Evolutionary conservation across 2,329 filamentous ascomycete species (phyloP).

Genomic region (Uncinocarpus reesii): DNA sequence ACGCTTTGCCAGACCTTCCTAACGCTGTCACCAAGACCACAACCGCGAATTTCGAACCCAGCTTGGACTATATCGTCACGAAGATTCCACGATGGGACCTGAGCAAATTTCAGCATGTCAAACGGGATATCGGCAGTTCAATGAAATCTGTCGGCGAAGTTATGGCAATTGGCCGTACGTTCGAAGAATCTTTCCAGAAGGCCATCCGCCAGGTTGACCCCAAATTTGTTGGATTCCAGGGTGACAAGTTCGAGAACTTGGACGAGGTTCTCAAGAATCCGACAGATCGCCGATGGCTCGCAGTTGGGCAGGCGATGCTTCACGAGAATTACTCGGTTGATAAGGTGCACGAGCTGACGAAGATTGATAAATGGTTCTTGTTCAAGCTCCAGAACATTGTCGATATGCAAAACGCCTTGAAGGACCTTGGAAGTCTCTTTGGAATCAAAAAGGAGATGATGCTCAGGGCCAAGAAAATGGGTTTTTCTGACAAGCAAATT

Average conservation of each 20-base stretch:
- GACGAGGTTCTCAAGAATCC: constrained; percentile 85
- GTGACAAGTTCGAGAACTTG: constrained; percentile 84
- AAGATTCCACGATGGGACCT: constrained; percentile 99
- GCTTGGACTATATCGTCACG: constrained; percentile 92
- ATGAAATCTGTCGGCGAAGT: constrained; percentile 99
- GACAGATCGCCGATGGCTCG: constrained; percentile 92
- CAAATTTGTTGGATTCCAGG: constrained; percentile 83
- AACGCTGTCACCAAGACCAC: constrained; percentile 98
- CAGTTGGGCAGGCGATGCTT: constrained; percentile 94
- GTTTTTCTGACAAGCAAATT: constrained; percentile 96
- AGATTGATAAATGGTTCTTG: constrained; percentile 99
- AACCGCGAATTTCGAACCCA: constrained; percentile 96
- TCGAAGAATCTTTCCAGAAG: constrained; percentile 98
- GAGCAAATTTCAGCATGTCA: constrained; percentile 97
- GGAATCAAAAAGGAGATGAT: constrained; percentile 81
- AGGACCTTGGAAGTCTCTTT: constrained; percentile 71
- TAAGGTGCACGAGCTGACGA: constrained; percentile 81
- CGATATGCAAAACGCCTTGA: constrained; percentile 74
- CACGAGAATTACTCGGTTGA: constrained; percentile 94
- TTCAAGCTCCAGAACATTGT: constrained; percentile 98
- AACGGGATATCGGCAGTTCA: constrained; percentile 89
- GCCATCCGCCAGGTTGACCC: constrained; percentile 96
- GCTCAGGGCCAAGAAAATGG: constrained; percentile 88
- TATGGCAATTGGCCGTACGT: constrained; percentile 97
- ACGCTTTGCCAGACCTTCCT: constrained; percentile 87